Evolutionary conservation across 768 basidiomycete genomes (phyloP), one percentile per base, ranked within the genome.

Genomic region (Russula emetica): DNA sequence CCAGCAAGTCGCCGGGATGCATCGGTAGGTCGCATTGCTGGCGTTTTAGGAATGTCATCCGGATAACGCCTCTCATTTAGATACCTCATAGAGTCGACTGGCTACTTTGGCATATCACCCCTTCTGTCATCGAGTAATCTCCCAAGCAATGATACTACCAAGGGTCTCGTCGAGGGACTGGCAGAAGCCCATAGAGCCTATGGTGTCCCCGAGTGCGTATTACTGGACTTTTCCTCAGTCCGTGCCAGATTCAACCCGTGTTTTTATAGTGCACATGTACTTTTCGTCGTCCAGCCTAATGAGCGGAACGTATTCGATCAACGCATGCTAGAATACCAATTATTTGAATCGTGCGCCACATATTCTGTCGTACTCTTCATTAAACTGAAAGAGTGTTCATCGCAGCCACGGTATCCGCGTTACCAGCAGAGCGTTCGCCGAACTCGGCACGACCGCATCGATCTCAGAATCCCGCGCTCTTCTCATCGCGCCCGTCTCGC

Each of bases 221-320:
- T 34, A 51, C 47, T 30, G 30, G n/a, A 24, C 51, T 16, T 49
- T 49, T n/a, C 10, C 22, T 30, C 28, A 61, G 20, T 24, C 6
- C 40, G 30, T 34, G 34, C 49, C 8, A 24, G 26, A 32, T 32
- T 56, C 28, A 38, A 55, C 28, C 45, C 49, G 57, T 61, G 1
- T 42, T 40, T 55, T 66, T n/a, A 18, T 2, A 83, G 81, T 13
- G 79, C 85, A 5, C 76, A 74, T 42, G 83, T 98, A 30, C 78
- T 98, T 14, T 92, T 98, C 70, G 92, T 98, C n/a, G 85, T 92
- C 0, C 94, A 95, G 70, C 81, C 85, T 5, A 82, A 84, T 47
- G 96, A 98, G 73, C 82, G 95, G 42, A 99, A 99, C 74, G 83
- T 96, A 5, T 98, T 98, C 72, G 96, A 98, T 73, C 96, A 99